Percentiles rank a stretch among this genome's conserved stretches.
phyloP scores from a whole-genome alignment of 2,329 filamentous ascomycete species.

The Penicillium digitatum region DNA sequence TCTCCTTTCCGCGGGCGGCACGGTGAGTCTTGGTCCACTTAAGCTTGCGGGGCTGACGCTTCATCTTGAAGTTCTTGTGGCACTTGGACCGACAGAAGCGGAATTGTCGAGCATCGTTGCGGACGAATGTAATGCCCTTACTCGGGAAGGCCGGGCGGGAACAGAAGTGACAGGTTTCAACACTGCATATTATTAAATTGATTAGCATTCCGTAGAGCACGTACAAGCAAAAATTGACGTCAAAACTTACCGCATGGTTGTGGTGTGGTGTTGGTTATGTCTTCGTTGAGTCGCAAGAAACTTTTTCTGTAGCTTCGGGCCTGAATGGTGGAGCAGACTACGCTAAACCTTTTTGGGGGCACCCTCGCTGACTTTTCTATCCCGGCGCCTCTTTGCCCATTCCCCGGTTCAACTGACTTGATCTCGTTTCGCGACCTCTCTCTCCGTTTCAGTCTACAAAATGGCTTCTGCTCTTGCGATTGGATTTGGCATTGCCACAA shows the following conservation, averaged over 20 bases:
- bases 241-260: conserved; percentile 26
- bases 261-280: conserved; percentile 18
- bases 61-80: conserved; percentile 89
- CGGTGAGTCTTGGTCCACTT: conserved; percentile 97
- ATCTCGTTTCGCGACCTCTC: conserved; percentile 5
- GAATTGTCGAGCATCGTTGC: conserved; percentile 63
- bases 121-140: conserved; percentile 64
- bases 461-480: conserved; percentile 46
- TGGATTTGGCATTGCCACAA: conserved; percentile 46
- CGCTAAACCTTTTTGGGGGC: conserved; percentile 34
- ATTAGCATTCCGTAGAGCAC: conserved; percentile 1
- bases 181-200: conserved; percentile 24
- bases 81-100: conserved; percentile 65
- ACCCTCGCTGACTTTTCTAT: conserved; percentile 40
- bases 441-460: conserved; percentile 9
- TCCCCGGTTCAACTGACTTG: conserved; percentile 4
- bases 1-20: conserved; percentile 74
- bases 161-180: conserved; percentile 68
- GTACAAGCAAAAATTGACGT: neutral
- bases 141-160: conserved; percentile 63
- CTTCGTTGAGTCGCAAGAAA: conserved; percentile 23
- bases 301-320: conserved; percentile 23
- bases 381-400: conserved; percentile 15
- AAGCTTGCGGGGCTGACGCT: conserved; percentile 93
- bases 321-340: conserved; percentile 26